Percentiles rank a stretch among this genome's conserved stretches.
These are phyloP conservation scores for Usnea hakonensis DNA, from an alignment of 495 filamentous ascomycete genomes.

Conservation along the genomic window DNA sequence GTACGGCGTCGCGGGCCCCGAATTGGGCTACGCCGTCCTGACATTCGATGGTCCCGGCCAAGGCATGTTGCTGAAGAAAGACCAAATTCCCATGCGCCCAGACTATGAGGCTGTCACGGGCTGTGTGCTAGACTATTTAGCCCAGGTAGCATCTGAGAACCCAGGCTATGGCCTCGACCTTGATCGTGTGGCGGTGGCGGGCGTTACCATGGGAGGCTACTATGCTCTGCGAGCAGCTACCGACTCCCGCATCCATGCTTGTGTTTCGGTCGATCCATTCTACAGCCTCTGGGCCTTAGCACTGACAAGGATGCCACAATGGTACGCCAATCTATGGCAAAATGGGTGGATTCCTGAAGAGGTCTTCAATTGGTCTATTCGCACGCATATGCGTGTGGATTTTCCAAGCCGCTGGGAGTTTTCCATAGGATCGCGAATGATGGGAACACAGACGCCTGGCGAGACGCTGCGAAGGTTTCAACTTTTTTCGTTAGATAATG, in stretches of 20 bases:
- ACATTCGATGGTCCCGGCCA: conserved; percentile 42
- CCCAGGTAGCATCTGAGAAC: not conserved
- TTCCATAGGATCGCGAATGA: too few relatives aligned
- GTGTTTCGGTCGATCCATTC: conserved; percentile 36
- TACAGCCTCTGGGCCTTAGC: conserved; percentile 34
- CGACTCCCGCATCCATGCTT: conserved; percentile 40
- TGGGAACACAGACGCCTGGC: too few relatives aligned
- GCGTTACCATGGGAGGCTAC: conserved; percentile 41
- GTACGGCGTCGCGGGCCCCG: conserved; percentile 14
- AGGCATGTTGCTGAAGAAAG: conserved; percentile 30
- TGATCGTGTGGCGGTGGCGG: conserved; percentile 32
- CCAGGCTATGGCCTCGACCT: conserved; percentile 35
- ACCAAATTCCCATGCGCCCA: conserved; percentile 27
- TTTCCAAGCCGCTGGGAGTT: too few relatives aligned
- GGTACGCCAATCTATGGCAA: conserved; percentile 25
- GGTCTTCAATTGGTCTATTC: too few relatives aligned
- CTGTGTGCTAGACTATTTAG: not conserved
- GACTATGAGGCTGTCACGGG: not conserved
- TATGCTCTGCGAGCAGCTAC: conserved; percentile 33
- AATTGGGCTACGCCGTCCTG: conserved; percentile 39
- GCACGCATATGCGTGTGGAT: too few relatives aligned
- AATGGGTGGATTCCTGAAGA: conserved; percentile 35
- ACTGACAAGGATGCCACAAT: conserved; percentile 25
- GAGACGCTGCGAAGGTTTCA: too few relatives aligned
- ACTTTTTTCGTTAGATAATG: too few relatives aligned